Evolutionary conservation across 2,329 filamentous ascomycete species (phyloP).

Genomic region (Canariomyces notabilis): DNA sequence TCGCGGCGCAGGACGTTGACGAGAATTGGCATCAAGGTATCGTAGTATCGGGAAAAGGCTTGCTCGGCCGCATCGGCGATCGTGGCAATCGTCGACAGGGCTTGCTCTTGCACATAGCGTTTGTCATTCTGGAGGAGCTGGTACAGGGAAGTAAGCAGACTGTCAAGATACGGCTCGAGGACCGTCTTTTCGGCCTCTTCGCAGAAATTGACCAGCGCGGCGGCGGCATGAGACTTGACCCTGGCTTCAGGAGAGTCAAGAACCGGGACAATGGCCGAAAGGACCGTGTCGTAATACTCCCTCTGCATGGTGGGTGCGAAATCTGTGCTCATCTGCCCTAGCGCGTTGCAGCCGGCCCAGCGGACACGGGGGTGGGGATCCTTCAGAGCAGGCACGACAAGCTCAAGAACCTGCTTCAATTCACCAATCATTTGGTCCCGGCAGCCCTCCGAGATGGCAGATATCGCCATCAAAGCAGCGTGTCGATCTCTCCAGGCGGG

Average conservation of each 20-base stretch:
- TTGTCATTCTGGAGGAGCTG: slow-evolving; percentile 85
- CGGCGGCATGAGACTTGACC: slow-evolving; percentile 93
- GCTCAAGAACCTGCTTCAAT: slow-evolving; percentile 84
- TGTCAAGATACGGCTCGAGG: slow-evolving; percentile 87
- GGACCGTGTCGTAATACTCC: slow-evolving; percentile 82
- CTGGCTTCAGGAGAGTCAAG: slow-evolving; percentile 84
- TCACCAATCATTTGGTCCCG: slow-evolving; percentile 94
- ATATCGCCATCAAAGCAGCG: slow-evolving; percentile 97
- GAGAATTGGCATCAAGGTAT: slow-evolving; percentile 89
- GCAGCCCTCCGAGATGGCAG: slow-evolving; percentile 95
- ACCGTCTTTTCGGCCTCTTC: slow-evolving; percentile 93
- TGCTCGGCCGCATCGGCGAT: slow-evolving; percentile 98
- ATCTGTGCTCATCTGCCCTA: slow-evolving; percentile 99
- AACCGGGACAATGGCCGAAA: slow-evolving; percentile 89
- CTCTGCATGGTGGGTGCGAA: slow-evolving; percentile 98
- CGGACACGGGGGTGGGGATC: slow-evolving; percentile 90
- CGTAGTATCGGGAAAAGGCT: slow-evolving; percentile 92
- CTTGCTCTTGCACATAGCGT: slow-evolving; percentile 96
- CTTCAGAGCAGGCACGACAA: slow-evolving; percentile 87
- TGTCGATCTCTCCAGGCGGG: slow-evolving; percentile 92
- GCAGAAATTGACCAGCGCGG: slow-evolving; percentile 98
- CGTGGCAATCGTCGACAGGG: slow-evolving; percentile 93
- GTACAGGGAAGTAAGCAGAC: slow-evolving; percentile 79
- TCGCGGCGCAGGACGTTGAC: slow-evolving; percentile 86
- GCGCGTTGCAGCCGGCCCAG: slow-evolving; percentile 95